Base-by-base conservation (phyloP, 257 asterid genomes). In the Schizonepeta tenuifolia region DNA sequence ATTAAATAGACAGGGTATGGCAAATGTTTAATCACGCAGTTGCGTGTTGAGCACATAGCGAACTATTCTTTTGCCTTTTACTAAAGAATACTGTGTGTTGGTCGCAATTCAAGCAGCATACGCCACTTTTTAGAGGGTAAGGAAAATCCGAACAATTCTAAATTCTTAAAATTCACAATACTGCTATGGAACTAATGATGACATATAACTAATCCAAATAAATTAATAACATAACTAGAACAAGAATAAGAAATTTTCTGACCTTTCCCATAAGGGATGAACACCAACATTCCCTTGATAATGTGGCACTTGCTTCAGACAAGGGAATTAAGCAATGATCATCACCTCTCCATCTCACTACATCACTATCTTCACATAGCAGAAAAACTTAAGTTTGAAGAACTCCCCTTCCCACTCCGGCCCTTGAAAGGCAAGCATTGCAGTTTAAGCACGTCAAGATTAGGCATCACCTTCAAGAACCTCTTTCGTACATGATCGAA, bases 381-480 rank as follows among this genome's bases (percentile, higher is more conserved):
- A 73, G 54, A 50, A 59, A 36, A 59, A 36, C 7, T 51, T 40
- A 9, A 62, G 65, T 15, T 63, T 14, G 28, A 8, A 5, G 44
- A 54, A 69, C 35, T 69, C 73, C 31, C 22, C 51, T 3, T 31
- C 71, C 77, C 77, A 62, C n/a, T 31, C 28, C 5, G 64, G 64
- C n/a, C 77, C 77, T 22, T 36, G 71, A 47, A 73, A 73, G 55
- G 77, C 71, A 6, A 73, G 44, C 65, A 31, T 22, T n/a, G 26
- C 77, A 73, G 13, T 73, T 73, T 51, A 3, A 73, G 71, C 71
- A 62, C 65, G 63, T 63, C 53, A 7, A 72, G 76, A 59, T 72
- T 61, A n/a, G 59, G 47, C 58, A 70, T 41, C 38, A 18, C 0
- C n/a, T n/a, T n/a, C n/a, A n/a, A n/a, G n/a, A n/a, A n/a, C n/a